Evolutionary conservation across 2,329 filamentous ascomycete genomes (phyloP), one percentile per base, ranked within the genome.

Genomic region (Fusarium paranaense): DNA sequence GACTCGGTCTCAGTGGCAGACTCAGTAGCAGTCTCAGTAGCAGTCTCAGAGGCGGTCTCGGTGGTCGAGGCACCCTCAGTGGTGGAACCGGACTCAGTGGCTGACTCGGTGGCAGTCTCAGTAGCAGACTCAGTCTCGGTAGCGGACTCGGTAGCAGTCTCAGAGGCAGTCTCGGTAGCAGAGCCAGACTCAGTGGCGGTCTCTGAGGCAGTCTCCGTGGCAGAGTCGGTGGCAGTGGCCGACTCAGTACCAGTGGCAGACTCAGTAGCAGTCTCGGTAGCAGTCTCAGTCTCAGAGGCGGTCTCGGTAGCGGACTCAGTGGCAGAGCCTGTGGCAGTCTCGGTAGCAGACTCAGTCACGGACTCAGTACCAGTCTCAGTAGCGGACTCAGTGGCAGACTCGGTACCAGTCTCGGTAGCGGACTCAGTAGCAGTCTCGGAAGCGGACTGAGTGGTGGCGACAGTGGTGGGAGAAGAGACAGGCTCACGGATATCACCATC

Each of bases 401-500:
- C 18, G 10, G 38, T 40, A 18, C n/a, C 33, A 1, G 47, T n/a
- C 22, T 30, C 63, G 47, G 45, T 30, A 10, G 27, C 50, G 1
- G 40, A 8, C 20, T 54, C 22, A 16, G 60, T 32, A 6, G 32
- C 37, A 9, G 60, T 10, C 22, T 54, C 18, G 5, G 22, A 16
- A 13, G 30, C 33, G 1, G 47, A 27, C 22, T 30, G 56, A 62
- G 27, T 37, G n/a, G n/a, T 57, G 18, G 61, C 5, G 20, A 33
- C 54, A 56, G 62, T 37, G 33, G 22, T 38, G 16, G 6, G 42
- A 18, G 62, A 18, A 1, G 50, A 25, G 18, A 61, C 37, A 11
- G 70, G 60, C 20, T 66, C 35, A 20, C 47, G 66, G 7, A 73
- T 25, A n/a, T 37, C 52, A 7, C 70, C 70, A 14, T 67, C 71